phyloP scores from a whole-genome alignment of 2,329 filamentous ascomycete genomes.

The Cercospora beticola region DNA sequence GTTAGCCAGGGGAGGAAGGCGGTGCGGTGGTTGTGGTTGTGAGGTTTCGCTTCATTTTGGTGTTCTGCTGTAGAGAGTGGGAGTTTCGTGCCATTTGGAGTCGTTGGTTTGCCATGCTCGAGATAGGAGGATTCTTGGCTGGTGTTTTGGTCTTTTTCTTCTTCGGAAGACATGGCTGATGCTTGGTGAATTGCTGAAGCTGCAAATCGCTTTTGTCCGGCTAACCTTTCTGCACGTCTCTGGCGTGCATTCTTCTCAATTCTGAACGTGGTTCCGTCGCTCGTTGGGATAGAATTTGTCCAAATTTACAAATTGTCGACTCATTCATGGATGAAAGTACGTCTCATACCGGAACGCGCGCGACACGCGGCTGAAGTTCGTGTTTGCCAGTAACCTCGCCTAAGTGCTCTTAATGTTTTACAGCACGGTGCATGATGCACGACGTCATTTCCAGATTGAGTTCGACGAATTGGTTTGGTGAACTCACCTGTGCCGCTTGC shows the following conservation, averaged over 20 bases:
- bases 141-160: neutral
- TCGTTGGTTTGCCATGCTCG: neutral
- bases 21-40: conserved; percentile 9
- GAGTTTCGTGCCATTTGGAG: neutral
- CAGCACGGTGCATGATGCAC: neutral
- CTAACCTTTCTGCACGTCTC: neutral
- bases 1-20: conserved; percentile 23
- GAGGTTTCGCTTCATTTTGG: neutral
- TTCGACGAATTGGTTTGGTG: neutral
- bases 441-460: neutral
- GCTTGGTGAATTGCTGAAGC: neutral
- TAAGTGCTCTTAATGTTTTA: neutral
- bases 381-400: neutral
- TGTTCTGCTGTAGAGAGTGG: neutral
- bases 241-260: neutral
- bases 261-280: neutral
- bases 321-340: neutral
- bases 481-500: neutral
- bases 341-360: neutral
- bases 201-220: neutral
- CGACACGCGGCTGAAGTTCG: neutral
- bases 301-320: neutral
- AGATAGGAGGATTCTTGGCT: neutral
- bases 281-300: neutral
- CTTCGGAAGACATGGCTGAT: neutral